These are phyloP conservation scores for Garcia nutans DNA, from an alignment of 345 rosid genomes.

Conservation along the genomic window DNA sequence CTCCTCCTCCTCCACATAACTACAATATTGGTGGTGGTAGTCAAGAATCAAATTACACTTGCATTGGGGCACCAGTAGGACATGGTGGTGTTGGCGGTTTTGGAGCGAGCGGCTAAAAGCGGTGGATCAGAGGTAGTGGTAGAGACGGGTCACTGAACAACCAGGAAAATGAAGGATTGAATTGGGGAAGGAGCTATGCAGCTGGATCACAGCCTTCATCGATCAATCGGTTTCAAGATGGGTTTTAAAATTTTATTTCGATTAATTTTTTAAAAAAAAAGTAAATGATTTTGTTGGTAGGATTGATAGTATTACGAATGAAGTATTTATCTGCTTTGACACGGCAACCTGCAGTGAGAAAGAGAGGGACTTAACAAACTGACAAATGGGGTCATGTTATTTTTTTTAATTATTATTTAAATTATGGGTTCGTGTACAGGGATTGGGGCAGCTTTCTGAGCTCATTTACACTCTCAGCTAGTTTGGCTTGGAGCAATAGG, in stretches of 20 bases:
- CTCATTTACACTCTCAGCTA: slow-evolving; percentile 68
- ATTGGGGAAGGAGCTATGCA: slow-evolving; percentile 43
- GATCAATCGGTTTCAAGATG: slow-evolving; percentile 66
- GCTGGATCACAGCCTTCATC: slow-evolving; percentile 42
- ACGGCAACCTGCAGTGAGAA: slow-evolving; percentile 34
- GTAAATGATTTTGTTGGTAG: background rate
- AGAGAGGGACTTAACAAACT: slow-evolving; percentile 61
- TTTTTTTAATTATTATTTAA: slow-evolving; percentile 16
- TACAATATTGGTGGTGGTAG: slow-evolving; percentile 41
- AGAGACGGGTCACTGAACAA: slow-evolving; percentile 47
- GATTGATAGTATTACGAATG: slow-evolving; percentile 16
- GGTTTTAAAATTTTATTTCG: slow-evolving; percentile 33
- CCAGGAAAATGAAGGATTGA: slow-evolving; percentile 42
- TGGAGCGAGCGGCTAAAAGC: slow-evolving; percentile 11
- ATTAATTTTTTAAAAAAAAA: slow-evolving; percentile 1
- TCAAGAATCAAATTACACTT: slow-evolving; percentile 56
- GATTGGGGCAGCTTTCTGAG: slow-evolving; percentile 71
- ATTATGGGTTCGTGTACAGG: slow-evolving; percentile 45
- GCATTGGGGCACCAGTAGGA: slow-evolving; percentile 75
- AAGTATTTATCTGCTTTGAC: slow-evolving; percentile 36
- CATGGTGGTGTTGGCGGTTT: slow-evolving; percentile 34
- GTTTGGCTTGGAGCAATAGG: slow-evolving; percentile 57
- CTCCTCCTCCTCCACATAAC: slow-evolving; percentile 34
- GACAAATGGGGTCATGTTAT: slow-evolving; percentile 48
- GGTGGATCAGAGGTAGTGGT: slow-evolving; percentile 32